A percentile compares a stretch with the other conserved stretches of the same genome.
Evolutionary conservation across 2,329 filamentous ascomycete species (phyloP).

Genomic region (Alternaria arbusti): DNA sequence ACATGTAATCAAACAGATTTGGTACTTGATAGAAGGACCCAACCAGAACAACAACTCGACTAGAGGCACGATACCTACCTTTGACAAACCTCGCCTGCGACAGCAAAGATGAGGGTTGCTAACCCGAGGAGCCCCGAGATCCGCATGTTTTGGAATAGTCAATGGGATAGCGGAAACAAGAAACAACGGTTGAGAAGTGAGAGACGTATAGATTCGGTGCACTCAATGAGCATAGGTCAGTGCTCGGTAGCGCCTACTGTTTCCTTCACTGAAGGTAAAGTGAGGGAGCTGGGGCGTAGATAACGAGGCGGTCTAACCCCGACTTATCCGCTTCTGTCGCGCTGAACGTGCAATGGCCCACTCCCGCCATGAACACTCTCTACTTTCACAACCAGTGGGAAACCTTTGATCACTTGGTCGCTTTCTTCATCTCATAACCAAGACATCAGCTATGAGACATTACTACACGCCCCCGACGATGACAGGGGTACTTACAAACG

Average conservation of each 20-base stretch:
- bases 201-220: not conserved
- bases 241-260: not conserved
- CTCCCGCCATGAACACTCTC: not conserved
- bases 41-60: not conserved
- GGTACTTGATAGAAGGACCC: not conserved
- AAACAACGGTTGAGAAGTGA: too few relatives aligned
- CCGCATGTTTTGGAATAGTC: not conserved
- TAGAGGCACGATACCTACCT: not conserved
- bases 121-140: not conserved
- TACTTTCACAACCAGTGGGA: not conserved
- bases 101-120: not conserved
- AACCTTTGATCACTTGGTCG: not conserved
- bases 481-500: not conserved
- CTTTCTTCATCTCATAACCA: not conserved
- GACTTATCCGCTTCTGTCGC: not conserved
- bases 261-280: not conserved
- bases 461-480: not conserved
- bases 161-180: not conserved
- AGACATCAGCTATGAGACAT: not conserved
- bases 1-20: not conserved
- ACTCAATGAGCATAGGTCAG: not conserved
- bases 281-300: not conserved
- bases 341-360: not conserved
- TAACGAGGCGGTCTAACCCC: not conserved
- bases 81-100: not conserved